Evolutionary conservation across 305 asterid genomes (phyloP), one percentile per base, ranked within the genome.

Genomic region (Petunia hybrid): DNA sequence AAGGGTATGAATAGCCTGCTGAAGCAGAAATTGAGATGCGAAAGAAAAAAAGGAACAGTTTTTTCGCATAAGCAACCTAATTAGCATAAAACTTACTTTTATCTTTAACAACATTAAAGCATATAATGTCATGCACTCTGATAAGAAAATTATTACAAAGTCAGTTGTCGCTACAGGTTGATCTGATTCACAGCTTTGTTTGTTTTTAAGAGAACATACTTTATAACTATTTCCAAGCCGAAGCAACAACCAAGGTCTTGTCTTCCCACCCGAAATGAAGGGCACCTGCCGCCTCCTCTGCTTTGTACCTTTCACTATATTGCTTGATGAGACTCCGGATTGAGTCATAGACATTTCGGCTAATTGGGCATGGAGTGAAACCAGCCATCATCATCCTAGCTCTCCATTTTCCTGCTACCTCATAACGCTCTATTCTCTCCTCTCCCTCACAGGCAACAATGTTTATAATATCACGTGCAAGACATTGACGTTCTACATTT

Each of bases 311-410:
- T 3, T 91, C 91, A 0, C 97, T 92, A 76, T 95, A 95, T 83
- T 85, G 89, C 85, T 82, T 84, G 80, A 94, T 90, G 40, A 95
- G 92, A 77, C 76, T 60, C 83, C 62, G 68, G 73, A 95, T 95
- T 35, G 91, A 97, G 36, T 76, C 82, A 2, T 62, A 87, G 87
- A 94, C 97, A 4, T 82, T 86, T 65, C 76, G 89, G 85, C 97
- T 88, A 66, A 95, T 89, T 2, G 94, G 90, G 85, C 86, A 87
- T 14, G 97, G 36, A 9, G 63, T 86, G 57, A 95, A 94, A 40
- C 99, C 98, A 6, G 99, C 99, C 98, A 95, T 95, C 67, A 88
- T 91, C 98, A 95, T 92, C 89, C 99, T 88, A 1, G 98, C 98
- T 45, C 95, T 89, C 99, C 98, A 95, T 82, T 95, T 95, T 57